Conservation (phyloP, 495 filamentous ascomycete species). For the Neurospora africana region DNA sequence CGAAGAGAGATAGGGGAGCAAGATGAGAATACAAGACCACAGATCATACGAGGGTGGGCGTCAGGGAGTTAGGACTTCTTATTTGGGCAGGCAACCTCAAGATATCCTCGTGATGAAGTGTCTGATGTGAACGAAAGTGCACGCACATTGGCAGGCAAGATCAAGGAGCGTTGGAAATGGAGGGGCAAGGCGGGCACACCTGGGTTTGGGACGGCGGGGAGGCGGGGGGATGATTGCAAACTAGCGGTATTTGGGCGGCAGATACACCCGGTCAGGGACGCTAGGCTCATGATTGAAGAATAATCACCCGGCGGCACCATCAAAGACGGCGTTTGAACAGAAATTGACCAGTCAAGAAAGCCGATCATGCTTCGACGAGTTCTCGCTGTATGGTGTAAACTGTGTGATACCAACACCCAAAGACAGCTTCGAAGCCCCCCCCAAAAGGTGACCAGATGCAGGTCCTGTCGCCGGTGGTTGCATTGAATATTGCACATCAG, state of each 20-base stretch:
- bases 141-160: not conserved
- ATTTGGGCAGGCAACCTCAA: not conserved
- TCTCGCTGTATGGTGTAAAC: not conserved
- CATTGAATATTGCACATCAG: slow-evolving; percentile 5
- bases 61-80: not conserved
- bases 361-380: not conserved
- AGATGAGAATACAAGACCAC: not conserved
- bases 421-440: not conserved
- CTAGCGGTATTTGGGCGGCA: not conserved
- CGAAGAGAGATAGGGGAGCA: not conserved
- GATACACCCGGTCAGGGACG: not conserved
- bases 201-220: not conserved
- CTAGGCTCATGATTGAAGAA: not conserved
- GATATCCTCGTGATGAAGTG: not conserved
- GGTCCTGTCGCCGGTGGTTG: not conserved
- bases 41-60: not conserved
- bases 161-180: slow-evolving; percentile 1
- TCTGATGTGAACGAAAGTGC: not conserved
- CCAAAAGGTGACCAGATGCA: not conserved
- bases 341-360: not conserved
- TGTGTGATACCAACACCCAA: not conserved
- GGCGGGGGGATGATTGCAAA: not conserved
- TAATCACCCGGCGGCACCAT: not conserved
- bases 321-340: not conserved
- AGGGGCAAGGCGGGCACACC: slow-evolving; percentile 1